phyloP scores from a whole-genome alignment of 441 rosid species.

The Metrosideros polymorpha region DNA sequence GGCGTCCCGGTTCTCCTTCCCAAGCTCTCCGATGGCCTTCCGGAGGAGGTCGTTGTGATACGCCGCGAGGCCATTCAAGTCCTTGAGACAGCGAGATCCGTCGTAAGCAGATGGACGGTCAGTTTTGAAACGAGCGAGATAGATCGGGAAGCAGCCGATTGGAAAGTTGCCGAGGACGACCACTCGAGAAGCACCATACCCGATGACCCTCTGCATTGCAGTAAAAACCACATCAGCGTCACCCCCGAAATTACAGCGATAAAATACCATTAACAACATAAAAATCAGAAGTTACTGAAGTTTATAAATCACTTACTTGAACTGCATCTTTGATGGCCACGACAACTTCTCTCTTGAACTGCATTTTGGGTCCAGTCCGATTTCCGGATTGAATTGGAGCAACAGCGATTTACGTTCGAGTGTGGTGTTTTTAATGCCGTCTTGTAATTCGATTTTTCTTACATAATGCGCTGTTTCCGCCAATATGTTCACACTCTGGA shows the following conservation, averaged over 20 bases:
- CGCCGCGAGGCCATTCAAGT: conserved; percentile 12
- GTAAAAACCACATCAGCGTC: background rate
- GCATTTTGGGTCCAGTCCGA: too few relatives aligned
- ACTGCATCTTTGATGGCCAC: conserved; percentile 20
- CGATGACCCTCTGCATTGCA: conserved; percentile 12
- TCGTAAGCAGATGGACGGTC: conserved; percentile 22
- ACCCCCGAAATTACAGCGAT: background rate
- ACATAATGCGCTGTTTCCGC: too few relatives aligned
- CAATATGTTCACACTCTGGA: too few relatives aligned
- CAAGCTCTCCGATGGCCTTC: conserved; percentile 16
- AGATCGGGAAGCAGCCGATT: conserved; percentile 23
- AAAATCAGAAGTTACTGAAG: background rate
- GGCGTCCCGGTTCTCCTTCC: conserved; percentile 9
- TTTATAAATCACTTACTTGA: background rate
- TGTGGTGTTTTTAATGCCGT: too few relatives aligned
- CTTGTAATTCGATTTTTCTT: too few relatives aligned
- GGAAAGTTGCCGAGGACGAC: conserved; percentile 29
- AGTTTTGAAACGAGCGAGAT: conserved; percentile 10
- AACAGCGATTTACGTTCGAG: too few relatives aligned
- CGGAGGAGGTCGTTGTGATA: conserved; percentile 23
- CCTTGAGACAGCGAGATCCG: conserved; percentile 19
- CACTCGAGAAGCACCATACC: conserved; percentile 17
- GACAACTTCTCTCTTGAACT: too few relatives aligned
- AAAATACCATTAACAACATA: too few relatives aligned
- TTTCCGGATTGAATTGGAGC: too few relatives aligned